Evolutionary conservation across 2,329 filamentous ascomycete genomes (phyloP).

Genomic region (Thermothelomyces thermophilus): DNA sequence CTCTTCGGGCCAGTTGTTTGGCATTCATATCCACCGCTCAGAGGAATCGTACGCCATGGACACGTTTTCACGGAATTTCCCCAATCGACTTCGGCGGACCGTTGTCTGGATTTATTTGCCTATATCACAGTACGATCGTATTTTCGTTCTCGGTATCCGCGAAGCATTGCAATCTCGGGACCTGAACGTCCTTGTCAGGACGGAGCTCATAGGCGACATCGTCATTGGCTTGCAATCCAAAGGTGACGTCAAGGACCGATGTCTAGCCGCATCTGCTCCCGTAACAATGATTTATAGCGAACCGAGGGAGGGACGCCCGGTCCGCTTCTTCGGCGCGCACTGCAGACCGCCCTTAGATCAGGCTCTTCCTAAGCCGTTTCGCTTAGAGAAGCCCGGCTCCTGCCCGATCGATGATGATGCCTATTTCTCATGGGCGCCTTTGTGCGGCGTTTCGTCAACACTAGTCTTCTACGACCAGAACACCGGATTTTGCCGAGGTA

Average conservation of each 20-base stretch:
- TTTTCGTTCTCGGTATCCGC: not conserved
- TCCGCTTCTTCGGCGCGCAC: slow-evolving; percentile 2
- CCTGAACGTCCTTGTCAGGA: not conserved
- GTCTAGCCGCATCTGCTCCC: not conserved
- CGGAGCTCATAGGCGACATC: not conserved
- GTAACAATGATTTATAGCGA: slow-evolving; percentile 1
- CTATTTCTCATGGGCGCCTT: slow-evolving; percentile 1
- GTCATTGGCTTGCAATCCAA: not conserved
- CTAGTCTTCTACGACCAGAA: not conserved
- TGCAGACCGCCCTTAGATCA: not conserved
- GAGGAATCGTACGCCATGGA: not conserved
- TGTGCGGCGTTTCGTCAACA: not conserved
- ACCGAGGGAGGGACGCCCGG: not conserved
- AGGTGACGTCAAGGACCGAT: not conserved
- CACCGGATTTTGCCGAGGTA: slow-evolving; percentile 3
- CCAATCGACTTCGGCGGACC: not conserved
- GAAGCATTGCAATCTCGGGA: not conserved
- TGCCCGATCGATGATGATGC: not conserved
- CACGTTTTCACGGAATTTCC: not conserved
- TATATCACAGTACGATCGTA: not conserved
- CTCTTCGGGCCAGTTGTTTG: not conserved
- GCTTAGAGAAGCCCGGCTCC: not conserved
- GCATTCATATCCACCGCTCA: slow-evolving; percentile 5
- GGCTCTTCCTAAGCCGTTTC: not conserved
- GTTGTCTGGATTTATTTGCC: slow-evolving; percentile 2